Base-by-base conservation (phyloP, 768 basidiomycete genomes). In the Termitomyces heimii region DNA sequence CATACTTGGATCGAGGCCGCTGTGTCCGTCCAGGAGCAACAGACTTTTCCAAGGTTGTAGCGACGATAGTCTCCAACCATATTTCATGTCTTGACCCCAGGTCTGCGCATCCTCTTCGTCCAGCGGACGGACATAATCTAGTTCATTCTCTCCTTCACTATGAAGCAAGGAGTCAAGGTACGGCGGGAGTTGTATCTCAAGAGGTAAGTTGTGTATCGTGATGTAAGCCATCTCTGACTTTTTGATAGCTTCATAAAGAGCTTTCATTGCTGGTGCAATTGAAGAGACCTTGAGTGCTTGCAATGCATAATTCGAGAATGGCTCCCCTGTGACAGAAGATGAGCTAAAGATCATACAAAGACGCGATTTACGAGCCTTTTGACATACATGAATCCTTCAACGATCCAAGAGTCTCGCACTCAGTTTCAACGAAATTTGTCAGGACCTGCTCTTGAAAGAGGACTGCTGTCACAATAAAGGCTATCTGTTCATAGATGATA, bases 31-130 rank as follows among this genome's bases (percentile, higher is more conserved):
- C 16, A 96, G 66, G 16, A 94, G 78, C 6, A 98, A 72, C 16
- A 98, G 68, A 22, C 92, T 89, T 67, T 97, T 97, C 96, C 96
- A 98, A 5, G 96, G 95, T 16, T 84, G 78, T 24, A 98, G 77
- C 18, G 81, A 73, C 9, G 89, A 85, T 2, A 93, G 73, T 46
- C 79, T 78, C 88, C 88, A 92, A 3, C 89, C 89, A 55, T 84
- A 75, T 62, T 78, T 77, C 69, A 90, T 77, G 54, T 86, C 86
- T 37, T 76, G 77, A 18, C 86, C 88, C 89, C 91, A 90, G 7
- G 72, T 71, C 46, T 74, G 72, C 35, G 62, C 64, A 39, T 76
- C 79, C 34, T 84, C 82, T 37, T 84, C 82, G 20, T 82, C 82
- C 24, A 76, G 74, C 20, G 75, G 71, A 32, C 79, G 76, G 29